Percentiles rank a stretch among this genome's conserved stretches.
phyloP scores from a whole-genome alignment of 768 basidiomycete genomes.

The Leccinum imitatum region DNA sequence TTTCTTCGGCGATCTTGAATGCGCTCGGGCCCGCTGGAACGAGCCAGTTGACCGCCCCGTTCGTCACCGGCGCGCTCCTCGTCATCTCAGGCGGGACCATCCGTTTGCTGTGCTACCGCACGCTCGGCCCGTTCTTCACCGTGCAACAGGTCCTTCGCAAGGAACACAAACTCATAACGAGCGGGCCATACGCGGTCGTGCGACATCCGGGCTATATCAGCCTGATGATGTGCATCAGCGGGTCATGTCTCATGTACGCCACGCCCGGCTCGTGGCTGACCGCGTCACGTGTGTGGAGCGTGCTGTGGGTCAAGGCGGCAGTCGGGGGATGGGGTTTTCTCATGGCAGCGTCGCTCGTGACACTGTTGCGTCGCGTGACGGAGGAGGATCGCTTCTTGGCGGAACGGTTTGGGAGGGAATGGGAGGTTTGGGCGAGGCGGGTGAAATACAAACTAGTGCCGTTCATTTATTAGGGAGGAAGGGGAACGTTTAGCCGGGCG shows the following conservation, averaged over 20 bases:
- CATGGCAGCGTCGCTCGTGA: neutral
- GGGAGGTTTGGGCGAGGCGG: conserved; percentile 20
- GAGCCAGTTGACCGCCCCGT: neutral
- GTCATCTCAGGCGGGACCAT: conserved; percentile 4
- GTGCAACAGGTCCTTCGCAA: conserved; percentile 19
- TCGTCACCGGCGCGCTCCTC: conserved; percentile 11
- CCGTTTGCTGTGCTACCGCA: conserved; percentile 13
- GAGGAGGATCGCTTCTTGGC: conserved; percentile 24
- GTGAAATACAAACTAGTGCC: conserved; percentile 13
- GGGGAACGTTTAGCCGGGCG: neutral
- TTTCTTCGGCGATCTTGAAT: neutral
- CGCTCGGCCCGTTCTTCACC: conserved; percentile 24
- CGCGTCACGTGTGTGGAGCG: neutral
- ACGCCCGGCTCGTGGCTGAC: conserved; percentile 5
- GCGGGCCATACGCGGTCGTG: conserved; percentile 27
- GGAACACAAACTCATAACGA: conserved; percentile 26
- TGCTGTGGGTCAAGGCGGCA: neutral
- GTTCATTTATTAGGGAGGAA: conserved; percentile 1
- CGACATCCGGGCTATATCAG: conserved; percentile 31
- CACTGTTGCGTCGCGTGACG: conserved; percentile 15
- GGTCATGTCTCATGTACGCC: neutral
- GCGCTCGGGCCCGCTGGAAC: conserved; percentile 12
- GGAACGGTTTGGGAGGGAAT: conserved; percentile 18
- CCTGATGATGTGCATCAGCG: neutral
- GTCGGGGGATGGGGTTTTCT: neutral